Conservation (phyloP, 2,329 filamentous ascomycete genomes). For the Monosporascus sp. region DNA sequence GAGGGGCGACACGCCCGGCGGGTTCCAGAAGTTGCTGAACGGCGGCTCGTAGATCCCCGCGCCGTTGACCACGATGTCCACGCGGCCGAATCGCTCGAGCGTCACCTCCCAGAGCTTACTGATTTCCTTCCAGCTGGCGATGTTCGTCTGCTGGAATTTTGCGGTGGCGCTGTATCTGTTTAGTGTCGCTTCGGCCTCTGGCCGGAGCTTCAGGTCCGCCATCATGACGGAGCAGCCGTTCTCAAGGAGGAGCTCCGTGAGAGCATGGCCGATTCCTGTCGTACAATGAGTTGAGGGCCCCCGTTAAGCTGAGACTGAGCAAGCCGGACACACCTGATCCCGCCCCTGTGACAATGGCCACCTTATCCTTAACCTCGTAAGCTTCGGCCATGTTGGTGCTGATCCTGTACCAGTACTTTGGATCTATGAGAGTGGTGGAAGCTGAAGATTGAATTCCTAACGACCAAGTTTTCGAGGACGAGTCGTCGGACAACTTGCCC, state of each 20-base stretch:
- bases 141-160: slow-evolving; percentile 11
- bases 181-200: slow-evolving; percentile 15
- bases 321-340: too few relatives aligned
- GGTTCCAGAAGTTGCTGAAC: slow-evolving; percentile 16
- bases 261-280: slow-evolving; percentile 13
- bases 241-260: slow-evolving; percentile 14
- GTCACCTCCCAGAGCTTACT: slow-evolving; percentile 14
- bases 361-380: too few relatives aligned
- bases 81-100: slow-evolving; percentile 10
- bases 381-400: too few relatives aligned
- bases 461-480: too few relatives aligned
- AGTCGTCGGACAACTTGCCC: too few relatives aligned
- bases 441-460: too few relatives aligned
- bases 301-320: too few relatives aligned
- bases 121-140: slow-evolving; percentile 22
- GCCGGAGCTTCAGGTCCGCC: slow-evolving; percentile 17
- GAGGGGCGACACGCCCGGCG: slow-evolving; percentile 12
- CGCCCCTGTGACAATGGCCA: too few relatives aligned
- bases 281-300: too few relatives aligned
- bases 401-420: too few relatives aligned
- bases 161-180: slow-evolving; percentile 6
- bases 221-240: slow-evolving; percentile 21
- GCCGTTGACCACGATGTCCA: slow-evolving; percentile 13
- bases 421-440: too few relatives aligned
- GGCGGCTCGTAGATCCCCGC: slow-evolving; percentile 17